phyloP scores from a whole-genome alignment of 257 asterid species.

The Haberlea rhodopensis region DNA sequence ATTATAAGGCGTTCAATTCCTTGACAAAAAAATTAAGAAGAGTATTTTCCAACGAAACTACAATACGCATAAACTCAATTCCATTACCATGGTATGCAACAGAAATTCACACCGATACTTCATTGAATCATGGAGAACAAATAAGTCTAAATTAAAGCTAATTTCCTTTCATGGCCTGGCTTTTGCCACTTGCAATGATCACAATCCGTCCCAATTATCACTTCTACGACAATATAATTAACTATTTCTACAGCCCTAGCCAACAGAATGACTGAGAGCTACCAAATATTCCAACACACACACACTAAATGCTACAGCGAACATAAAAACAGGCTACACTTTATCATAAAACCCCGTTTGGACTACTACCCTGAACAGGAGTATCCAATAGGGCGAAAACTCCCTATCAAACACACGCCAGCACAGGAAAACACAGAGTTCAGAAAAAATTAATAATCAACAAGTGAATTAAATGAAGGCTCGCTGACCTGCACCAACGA shows the following conservation, averaged over 20 bases:
- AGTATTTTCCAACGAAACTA: slow-evolving; percentile 5
- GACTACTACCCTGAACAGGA: background rate
- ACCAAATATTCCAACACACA: background rate
- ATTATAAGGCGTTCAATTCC: slow-evolving; percentile 3
- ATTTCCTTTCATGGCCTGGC: too few relatives aligned
- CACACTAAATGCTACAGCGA: background rate
- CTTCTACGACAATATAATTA: background rate
- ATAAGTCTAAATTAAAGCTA: too few relatives aligned
- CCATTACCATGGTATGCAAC: slow-evolving; percentile 3
- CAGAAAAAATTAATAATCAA: too few relatives aligned
- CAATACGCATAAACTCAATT: background rate
- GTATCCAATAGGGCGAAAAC: too few relatives aligned
- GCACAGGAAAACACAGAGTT: background rate
- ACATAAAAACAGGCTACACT: background rate
- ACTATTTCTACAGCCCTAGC: background rate
- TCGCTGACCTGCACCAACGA: slow-evolving; percentile 81
- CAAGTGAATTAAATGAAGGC: slow-evolving; percentile 7
- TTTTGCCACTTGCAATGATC: too few relatives aligned
- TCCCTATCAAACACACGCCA: background rate
- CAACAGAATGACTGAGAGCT: background rate
- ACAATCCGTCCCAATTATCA: background rate
- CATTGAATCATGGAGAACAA: background rate
- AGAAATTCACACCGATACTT: slow-evolving; percentile 11
- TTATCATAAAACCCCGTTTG: background rate
- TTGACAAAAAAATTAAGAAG: slow-evolving; percentile 8